Percentiles rank a stretch among this genome's conserved stretches.
phyloP scores from a whole-genome alignment of 148 eudicot genomes.

The Nyssa sinensis region DNA sequence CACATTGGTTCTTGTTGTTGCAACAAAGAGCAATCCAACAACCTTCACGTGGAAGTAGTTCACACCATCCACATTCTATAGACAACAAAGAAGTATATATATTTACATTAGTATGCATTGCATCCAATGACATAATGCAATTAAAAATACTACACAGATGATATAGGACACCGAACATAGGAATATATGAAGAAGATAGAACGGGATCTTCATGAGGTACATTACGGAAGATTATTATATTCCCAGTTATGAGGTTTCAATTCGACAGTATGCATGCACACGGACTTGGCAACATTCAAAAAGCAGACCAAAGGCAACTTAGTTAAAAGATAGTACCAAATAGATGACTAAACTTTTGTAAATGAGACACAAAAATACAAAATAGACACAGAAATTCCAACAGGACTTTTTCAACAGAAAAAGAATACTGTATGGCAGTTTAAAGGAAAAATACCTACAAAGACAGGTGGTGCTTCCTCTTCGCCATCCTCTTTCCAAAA shows the following conservation, averaged over 20 bases:
- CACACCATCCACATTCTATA: constrained; percentile 89
- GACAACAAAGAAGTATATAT: constrained; percentile 10
- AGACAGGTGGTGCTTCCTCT: constrained; percentile 98
- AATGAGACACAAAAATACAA: not conserved
- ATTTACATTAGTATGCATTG: not conserved
- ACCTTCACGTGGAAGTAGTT: constrained; percentile 98
- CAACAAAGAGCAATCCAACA: constrained; percentile 87
- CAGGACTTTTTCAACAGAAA: not conserved
- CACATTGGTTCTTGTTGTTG: constrained; percentile 83
- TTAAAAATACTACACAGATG: not conserved
- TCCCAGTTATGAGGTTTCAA: no score
- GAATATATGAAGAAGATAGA: not conserved
- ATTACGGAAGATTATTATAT: not conserved
- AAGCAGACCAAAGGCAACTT: not conserved
- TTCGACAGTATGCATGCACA: not conserved
- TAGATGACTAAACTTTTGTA: no score
- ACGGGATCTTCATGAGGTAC: not conserved
- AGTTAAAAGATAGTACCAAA: not conserved
- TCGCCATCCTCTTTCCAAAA: constrained; percentile 98
- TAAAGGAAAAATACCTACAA: constrained; percentile 86
- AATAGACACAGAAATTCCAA: not conserved
- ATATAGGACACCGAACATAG: no score
- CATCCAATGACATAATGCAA: not conserved
- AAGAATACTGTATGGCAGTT: not conserved
- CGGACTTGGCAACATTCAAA: not conserved